A percentile compares a stretch with the other conserved stretches of the same genome.
Conservation (phyloP, 495 filamentous ascomycete species). For the Ascodesmis nigricans region DNA sequence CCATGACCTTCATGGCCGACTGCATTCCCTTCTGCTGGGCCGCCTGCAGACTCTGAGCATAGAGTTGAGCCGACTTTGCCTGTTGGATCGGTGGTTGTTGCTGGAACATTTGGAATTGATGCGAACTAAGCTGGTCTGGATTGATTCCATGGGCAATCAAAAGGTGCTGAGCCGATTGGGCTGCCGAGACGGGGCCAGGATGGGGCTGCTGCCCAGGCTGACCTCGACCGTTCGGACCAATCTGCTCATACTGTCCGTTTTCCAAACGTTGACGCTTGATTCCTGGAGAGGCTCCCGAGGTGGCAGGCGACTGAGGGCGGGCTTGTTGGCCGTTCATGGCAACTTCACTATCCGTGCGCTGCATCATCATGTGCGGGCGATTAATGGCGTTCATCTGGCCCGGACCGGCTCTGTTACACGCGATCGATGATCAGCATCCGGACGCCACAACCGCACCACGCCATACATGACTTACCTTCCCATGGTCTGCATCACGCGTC, state of each 20-base stretch:
- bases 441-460: too few relatives aligned
- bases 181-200: conserved; percentile 12
- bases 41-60: conserved; percentile 53
- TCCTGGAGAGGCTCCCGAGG: conserved; percentile 56
- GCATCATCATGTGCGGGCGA: conserved; percentile 47
- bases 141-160: conserved; percentile 58
- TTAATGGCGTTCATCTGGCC: conserved; percentile 48
- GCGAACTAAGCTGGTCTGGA: conserved; percentile 45
- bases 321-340: conserved; percentile 58
- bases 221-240: conserved; percentile 59
- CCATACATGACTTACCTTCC: too few relatives aligned
- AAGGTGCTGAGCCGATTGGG: conserved; percentile 35
- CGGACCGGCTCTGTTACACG: conserved; percentile 26
- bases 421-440: too few relatives aligned
- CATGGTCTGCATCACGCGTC: too few relatives aligned
- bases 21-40: conserved; percentile 17
- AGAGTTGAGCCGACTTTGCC: conserved; percentile 64
- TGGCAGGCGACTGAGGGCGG: conserved; percentile 55
- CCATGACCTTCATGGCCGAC: conserved; percentile 24
- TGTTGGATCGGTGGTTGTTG: conserved; percentile 38
- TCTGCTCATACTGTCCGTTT: conserved; percentile 42
- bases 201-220: conserved; percentile 28
- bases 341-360: conserved; percentile 63
- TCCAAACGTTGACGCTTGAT: conserved; percentile 83
- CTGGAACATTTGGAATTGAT: conserved; percentile 56